Conservation (phyloP, 345 rosid genomes). For the Eucalyptus regnans region DNA sequence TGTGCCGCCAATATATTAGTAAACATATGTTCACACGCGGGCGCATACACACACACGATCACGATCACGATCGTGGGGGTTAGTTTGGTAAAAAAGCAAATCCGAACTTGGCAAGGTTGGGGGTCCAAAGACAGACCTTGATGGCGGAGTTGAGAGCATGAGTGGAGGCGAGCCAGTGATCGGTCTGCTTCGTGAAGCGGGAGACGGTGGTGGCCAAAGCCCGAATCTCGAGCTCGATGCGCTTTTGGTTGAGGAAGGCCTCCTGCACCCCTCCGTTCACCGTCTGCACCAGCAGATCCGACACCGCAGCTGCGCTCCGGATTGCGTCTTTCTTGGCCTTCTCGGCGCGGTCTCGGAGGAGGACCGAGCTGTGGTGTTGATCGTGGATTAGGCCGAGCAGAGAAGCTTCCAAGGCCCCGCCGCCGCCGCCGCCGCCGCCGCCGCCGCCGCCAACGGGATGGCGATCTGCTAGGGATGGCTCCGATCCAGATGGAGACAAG, state of each 20-base stretch:
- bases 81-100: background rate
- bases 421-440: background rate
- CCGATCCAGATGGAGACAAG: conserved; percentile 2
- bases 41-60: too few species aligned
- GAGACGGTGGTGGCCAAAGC: conserved; percentile 42
- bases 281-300: conserved; percentile 66
- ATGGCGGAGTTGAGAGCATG: conserved; percentile 66
- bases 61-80: background rate
- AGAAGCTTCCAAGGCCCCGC: conserved; percentile 35
- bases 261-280: conserved; percentile 79
- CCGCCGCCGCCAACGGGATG: background rate
- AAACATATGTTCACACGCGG: background rate
- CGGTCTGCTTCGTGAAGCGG: conserved; percentile 62
- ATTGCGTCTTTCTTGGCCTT: conserved; percentile 72
- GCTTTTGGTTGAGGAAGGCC: conserved; percentile 64
- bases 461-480: conserved; percentile 11
- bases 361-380: conserved; percentile 45
- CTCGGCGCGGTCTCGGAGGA: conserved; percentile 60
- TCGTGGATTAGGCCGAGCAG: conserved; percentile 48
- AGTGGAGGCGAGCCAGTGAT: conserved; percentile 74
- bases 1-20: background rate
- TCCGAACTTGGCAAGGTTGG: background rate
- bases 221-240: conserved; percentile 35
- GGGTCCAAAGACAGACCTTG: conserved; percentile 20
- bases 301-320: conserved; percentile 39